Evolutionary conservation across 768 basidiomycete genomes (phyloP).

Genomic region (Glaciozyma martinii): DNA sequence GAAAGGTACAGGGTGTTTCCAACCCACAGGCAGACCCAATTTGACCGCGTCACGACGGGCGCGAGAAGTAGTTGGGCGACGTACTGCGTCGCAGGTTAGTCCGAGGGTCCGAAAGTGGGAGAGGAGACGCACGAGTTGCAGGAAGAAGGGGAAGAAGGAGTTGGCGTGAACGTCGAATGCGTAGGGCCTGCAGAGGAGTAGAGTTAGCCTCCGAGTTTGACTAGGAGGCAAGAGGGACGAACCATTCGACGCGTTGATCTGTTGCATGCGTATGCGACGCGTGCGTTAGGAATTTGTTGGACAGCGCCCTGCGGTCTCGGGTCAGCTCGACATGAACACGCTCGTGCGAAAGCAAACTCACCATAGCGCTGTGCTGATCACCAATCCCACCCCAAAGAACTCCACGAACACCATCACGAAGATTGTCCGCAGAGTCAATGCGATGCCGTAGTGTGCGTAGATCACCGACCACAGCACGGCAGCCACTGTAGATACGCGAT

Average conservation of each 20-base stretch:
- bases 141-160: constrained; percentile 87
- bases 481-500: constrained; percentile 48
- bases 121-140: constrained; percentile 49
- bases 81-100: constrained; percentile 42
- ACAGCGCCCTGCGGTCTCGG: constrained; percentile 12
- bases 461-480: constrained; percentile 78
- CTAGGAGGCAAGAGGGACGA: constrained; percentile 49
- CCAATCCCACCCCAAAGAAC: constrained; percentile 67
- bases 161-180: constrained; percentile 96
- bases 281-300: constrained; percentile 33
- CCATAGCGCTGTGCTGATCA: constrained; percentile 70
- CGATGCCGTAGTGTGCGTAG: constrained; percentile 55
- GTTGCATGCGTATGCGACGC: constrained; percentile 29
- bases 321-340: neutral
- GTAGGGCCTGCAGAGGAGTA: constrained; percentile 63
- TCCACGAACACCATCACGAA: constrained; percentile 80
- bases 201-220: constrained; percentile 64
- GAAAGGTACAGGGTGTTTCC: constrained; percentile 87
- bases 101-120: too few species aligned
- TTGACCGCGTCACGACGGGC: constrained; percentile 68
- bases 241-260: constrained; percentile 27
- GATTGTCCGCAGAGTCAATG: constrained; percentile 54
- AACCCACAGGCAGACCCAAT: constrained; percentile 88
- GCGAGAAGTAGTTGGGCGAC: constrained; percentile 77
- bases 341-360: constrained; percentile 40